Base-by-base conservation (phyloP, 345 rosid genomes). In the Melaleuca quinquenervia region DNA sequence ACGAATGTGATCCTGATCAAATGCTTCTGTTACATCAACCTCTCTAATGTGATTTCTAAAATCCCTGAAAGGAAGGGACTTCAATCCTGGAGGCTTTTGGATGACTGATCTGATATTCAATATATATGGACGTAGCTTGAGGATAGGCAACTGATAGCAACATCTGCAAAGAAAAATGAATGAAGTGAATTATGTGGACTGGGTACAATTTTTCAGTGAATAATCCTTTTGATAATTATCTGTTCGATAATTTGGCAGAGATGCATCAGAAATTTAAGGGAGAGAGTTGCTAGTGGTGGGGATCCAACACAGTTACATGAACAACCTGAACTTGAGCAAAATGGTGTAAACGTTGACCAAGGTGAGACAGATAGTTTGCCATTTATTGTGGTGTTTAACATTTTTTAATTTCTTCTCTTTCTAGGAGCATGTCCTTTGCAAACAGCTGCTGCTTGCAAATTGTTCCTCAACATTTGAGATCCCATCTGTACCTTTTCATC, bases 231-330 rank as follows among this genome's bases (percentile, higher is more conserved):
- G 32, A n/a, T 48, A n/a, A 55, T 50, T 58, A 45, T 55, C 5
- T 45, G 84, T 54, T 50, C 50, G 44, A 11, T 24, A 50, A n/a
- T 85, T 22, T 53, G 52, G 62, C 91, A 97, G 99, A 90, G 20
- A 29, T 97, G 98, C 86, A 89, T 97, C 82, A 90, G 91, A 87
- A 96, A 94, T 36, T 83, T 97, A 87, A 91, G 96, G 90, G 98
- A 97, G 87, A 94, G 95, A 75, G 97, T 97, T 56, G 98, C 96
- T 41, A 85, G 86, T 5, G 98, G 99, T 89, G 94, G 94, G 87
- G 98, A 96, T 91, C 96, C 95, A 54, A 91, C 95, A 26, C 94
- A 94, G 88, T 88, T 94, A 87, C 94, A 90, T 85, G 96, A 93
- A 86, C 85, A 88, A 86, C 86, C 88, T 74, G 91, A 88, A 50